Conservation (phyloP, 2,329 filamentous ascomycete genomes). For the Cladosporium velox region DNA sequence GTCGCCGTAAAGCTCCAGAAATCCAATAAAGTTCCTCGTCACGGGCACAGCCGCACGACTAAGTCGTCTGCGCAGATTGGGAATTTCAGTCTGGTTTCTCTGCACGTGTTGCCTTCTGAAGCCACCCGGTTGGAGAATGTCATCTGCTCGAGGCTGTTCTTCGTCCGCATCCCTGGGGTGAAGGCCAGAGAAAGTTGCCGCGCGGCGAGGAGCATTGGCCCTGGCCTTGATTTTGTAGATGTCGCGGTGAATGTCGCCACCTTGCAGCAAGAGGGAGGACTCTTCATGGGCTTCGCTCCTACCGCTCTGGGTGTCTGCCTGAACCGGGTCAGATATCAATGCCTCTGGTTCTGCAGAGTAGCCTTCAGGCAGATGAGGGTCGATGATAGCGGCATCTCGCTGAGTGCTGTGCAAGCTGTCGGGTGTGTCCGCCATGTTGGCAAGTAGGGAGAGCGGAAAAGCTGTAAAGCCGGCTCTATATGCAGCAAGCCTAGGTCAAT, state of each 20-base stretch:
- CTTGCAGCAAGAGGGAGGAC: conserved; percentile 71
- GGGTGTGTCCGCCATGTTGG: conserved; percentile 30
- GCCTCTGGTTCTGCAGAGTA: conserved; percentile 37
- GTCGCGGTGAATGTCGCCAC: conserved; percentile 76
- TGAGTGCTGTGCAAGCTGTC: conserved; percentile 24
- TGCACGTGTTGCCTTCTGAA: conserved; percentile 57
- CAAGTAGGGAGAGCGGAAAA: neutral
- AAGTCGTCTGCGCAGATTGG: conserved; percentile 44
- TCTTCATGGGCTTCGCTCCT: conserved; percentile 47
- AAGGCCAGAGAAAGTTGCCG: conserved; percentile 66
- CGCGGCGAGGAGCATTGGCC: conserved; percentile 51
- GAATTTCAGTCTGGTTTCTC: conserved; percentile 31
- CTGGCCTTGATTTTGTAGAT: conserved; percentile 72
- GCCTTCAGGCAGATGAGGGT: conserved; percentile 38
- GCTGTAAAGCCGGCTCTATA: neutral
- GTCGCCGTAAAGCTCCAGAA: conserved; percentile 72
- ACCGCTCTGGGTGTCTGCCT: conserved; percentile 15
- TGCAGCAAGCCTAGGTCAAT: neutral
- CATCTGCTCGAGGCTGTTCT: conserved; percentile 42
- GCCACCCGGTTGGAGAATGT: conserved; percentile 54
- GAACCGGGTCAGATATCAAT: conserved; percentile 25
- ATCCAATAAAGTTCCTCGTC: conserved; percentile 72
- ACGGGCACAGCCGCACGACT: conserved; percentile 54
- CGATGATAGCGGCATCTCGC: conserved; percentile 37
- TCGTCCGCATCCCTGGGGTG: conserved; percentile 31